These are phyloP conservation scores for Pugionium cornutum DNA, from an alignment of 345 rosid species.

Conservation along the genomic window DNA sequence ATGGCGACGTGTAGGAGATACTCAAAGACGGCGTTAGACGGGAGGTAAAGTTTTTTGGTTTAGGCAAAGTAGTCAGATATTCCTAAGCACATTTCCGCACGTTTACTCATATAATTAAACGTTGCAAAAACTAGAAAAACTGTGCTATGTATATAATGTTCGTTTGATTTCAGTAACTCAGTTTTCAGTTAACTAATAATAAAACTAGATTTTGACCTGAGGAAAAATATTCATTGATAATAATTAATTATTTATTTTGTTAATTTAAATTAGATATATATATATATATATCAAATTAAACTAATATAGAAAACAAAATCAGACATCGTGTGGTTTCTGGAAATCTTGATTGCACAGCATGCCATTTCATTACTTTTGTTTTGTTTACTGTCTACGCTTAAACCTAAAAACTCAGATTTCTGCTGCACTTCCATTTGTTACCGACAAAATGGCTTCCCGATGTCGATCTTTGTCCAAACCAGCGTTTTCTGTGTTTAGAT, in stretches of 20 bases:
- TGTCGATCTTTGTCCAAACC: conserved; percentile 69
- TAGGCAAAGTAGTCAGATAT: not conserved
- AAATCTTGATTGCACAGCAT: not conserved
- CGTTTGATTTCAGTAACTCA: no score
- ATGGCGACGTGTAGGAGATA: conserved; percentile 44
- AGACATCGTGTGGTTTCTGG: conserved; percentile 12
- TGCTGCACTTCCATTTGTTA: conserved; percentile 20
- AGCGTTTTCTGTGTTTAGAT: conserved; percentile 53
- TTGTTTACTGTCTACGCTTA: not conserved
- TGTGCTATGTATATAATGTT: no score
- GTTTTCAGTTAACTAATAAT: no score
- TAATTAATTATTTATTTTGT: no score
- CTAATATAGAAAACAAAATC: not conserved
- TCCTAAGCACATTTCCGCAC: no score
- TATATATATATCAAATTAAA: not conserved
- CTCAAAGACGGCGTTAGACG: conserved; percentile 36
- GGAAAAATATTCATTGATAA: no score
- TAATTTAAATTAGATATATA: no score
- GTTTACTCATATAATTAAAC: no score
- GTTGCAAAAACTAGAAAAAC: no score
- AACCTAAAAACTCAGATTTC: conserved; percentile 19
- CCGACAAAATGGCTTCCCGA: conserved; percentile 66
- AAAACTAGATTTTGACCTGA: no score
- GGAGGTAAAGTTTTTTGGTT: conserved; percentile 26
- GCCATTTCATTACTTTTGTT: not conserved